phyloP scores from a whole-genome alignment of 2,329 filamentous ascomycete genomes.

The Aspergillus proliferans region DNA sequence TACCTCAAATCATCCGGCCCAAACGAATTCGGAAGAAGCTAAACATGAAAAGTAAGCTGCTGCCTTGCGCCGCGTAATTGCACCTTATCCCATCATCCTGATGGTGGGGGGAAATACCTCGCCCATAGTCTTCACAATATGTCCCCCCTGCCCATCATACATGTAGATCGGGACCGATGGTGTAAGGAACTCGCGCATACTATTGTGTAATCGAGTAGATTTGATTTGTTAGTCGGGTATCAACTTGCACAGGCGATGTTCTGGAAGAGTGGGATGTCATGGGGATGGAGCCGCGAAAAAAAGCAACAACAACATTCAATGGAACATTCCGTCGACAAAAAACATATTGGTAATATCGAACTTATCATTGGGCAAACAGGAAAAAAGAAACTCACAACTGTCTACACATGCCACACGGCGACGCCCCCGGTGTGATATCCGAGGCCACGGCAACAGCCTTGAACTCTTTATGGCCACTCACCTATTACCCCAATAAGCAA shows the following conservation, averaged over 20 bases:
- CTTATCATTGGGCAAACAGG: background rate
- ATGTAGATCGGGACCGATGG: conserved; percentile 74
- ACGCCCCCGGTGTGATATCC: conserved; percentile 59
- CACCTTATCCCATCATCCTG: no score
- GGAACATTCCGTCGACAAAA: no score
- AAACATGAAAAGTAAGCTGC: background rate
- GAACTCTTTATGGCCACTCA: conserved; percentile 51
- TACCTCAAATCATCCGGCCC: conserved; percentile 53
- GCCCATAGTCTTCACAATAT: conserved; percentile 30
- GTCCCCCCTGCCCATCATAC: conserved; percentile 78
- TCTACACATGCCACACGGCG: conserved; percentile 92
- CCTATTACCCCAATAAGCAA: conserved; percentile 19
- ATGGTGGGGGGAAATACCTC: conserved; percentile 23
- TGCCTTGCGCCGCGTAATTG: background rate
- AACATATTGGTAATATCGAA: no score
- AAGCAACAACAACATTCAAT: background rate
- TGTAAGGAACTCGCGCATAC: conserved; percentile 68
- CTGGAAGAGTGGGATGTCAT: background rate
- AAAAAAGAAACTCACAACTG: conserved; percentile 59
- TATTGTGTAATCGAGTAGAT: conserved; percentile 8
- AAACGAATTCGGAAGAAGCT: conserved; percentile 65
- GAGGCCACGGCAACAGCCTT: conserved; percentile 80
- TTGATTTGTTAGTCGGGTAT: conserved; percentile 4
- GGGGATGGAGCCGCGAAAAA: background rate
- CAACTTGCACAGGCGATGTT: no score